Evolutionary conservation across 2,329 filamentous ascomycete genomes (phyloP).

Genomic region (Fusarium transvaalense): DNA sequence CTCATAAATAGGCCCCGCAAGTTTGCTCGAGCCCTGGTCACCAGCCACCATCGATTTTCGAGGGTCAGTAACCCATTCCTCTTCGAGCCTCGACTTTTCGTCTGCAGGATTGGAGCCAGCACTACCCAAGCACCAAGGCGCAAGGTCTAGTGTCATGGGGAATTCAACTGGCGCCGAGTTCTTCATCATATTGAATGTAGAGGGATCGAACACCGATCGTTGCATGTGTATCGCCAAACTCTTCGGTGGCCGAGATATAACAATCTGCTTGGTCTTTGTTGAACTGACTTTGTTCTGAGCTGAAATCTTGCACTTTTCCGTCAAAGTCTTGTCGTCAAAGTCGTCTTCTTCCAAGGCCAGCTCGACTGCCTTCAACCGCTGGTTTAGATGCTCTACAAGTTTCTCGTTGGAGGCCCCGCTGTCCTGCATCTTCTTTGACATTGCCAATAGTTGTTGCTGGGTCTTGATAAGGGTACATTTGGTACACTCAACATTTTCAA

Average conservation of each 20-base stretch:
- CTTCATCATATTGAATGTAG: slow-evolving; percentile 82
- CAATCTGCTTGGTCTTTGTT: slow-evolving; percentile 91
- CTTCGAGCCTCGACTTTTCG: slow-evolving; percentile 53
- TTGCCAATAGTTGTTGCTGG: slow-evolving; percentile 60
- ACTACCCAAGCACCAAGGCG: slow-evolving; percentile 86
- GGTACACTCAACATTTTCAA: slow-evolving; percentile 89
- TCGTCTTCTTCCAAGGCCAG: slow-evolving; percentile 82
- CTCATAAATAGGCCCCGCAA: slow-evolving; percentile 75
- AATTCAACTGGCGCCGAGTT: slow-evolving; percentile 86
- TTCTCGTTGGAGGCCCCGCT: slow-evolving; percentile 59
- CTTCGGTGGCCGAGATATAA: slow-evolving; percentile 84
- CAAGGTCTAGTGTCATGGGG: slow-evolving; percentile 78
- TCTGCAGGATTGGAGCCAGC: slow-evolving; percentile 37
- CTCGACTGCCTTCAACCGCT: slow-evolving; percentile 74
- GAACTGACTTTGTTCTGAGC: slow-evolving; percentile 77
- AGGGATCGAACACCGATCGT: slow-evolving; percentile 89
- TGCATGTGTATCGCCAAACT: slow-evolving; percentile 91
- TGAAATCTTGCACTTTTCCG: slow-evolving; percentile 73
- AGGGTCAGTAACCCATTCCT: slow-evolving; percentile 79
- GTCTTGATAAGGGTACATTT: slow-evolving; percentile 84
- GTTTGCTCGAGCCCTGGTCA: slow-evolving; percentile 61
- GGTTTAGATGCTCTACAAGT: slow-evolving; percentile 60
- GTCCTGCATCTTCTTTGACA: slow-evolving; percentile 59
- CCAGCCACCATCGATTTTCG: slow-evolving; percentile 79
- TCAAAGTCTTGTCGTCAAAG: slow-evolving; percentile 77